These are phyloP conservation scores for Penicillium atrosanguineum DNA, from an alignment of 495 filamentous ascomycete genomes.

Conservation along the genomic window DNA sequence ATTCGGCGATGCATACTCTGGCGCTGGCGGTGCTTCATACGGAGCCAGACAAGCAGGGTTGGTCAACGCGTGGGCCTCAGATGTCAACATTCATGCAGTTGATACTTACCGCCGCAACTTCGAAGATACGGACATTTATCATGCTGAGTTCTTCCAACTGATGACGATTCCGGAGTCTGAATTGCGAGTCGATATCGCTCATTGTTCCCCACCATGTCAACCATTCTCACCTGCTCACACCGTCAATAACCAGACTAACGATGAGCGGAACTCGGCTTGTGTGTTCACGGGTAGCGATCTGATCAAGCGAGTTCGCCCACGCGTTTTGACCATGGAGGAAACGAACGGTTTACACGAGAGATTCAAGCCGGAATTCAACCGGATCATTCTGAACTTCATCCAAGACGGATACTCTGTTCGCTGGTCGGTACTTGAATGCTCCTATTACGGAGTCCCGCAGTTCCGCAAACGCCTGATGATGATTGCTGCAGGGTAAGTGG, in stretches of 20 bases:
- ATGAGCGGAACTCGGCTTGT: conserved; percentile 71
- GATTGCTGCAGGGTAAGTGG: conserved; percentile 69
- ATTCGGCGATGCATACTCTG: conserved; percentile 71
- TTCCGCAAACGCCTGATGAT: conserved; percentile 65
- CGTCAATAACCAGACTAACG: conserved; percentile 51
- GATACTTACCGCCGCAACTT: conserved; percentile 63
- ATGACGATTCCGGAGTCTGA: conserved; percentile 25
- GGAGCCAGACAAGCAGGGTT: conserved; percentile 66
- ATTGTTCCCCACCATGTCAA: conserved; percentile 84
- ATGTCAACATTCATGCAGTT: conserved; percentile 54
- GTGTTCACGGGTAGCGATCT: conserved; percentile 63
- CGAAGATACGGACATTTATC: conserved; percentile 41
- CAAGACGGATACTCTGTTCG: conserved; percentile 66
- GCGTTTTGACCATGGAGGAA: conserved; percentile 81
- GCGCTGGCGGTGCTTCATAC: conserved; percentile 71
- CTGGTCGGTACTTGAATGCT: conserved; percentile 51
- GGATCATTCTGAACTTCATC: conserved; percentile 63
- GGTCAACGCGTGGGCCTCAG: conserved; percentile 58
- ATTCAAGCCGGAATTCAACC: conserved; percentile 52
- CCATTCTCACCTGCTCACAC: conserved; percentile 80
- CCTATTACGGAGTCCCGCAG: conserved; percentile 62
- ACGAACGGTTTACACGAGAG: conserved; percentile 63
- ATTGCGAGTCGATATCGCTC: conserved; percentile 64
- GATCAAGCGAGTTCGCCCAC: conserved; percentile 58
- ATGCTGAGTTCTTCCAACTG: conserved; percentile 26